These are phyloP conservation scores for Fusarium anguioides DNA, from an alignment of 2,329 filamentous ascomycete genomes.

Conservation along the genomic window DNA sequence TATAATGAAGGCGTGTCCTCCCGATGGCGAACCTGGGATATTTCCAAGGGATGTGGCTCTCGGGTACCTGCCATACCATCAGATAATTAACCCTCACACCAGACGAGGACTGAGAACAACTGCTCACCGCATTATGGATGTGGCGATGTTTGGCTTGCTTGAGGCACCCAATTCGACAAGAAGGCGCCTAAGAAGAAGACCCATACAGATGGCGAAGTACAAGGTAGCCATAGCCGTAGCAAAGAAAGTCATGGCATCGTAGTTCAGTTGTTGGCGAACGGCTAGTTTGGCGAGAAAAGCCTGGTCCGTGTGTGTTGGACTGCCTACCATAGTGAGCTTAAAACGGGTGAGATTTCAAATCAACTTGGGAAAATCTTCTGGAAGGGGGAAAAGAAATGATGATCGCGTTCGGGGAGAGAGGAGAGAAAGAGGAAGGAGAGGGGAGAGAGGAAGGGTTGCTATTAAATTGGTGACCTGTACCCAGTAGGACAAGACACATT, in stretches of 20 bases:
- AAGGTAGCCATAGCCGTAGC: slow-evolving; percentile 32
- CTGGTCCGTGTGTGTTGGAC: slow-evolving; percentile 23
- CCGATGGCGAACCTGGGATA: slow-evolving; percentile 45
- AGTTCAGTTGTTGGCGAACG: slow-evolving; percentile 41
- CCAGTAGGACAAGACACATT: slow-evolving; percentile 32
- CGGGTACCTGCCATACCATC: slow-evolving; percentile 39
- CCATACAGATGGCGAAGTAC: slow-evolving; percentile 15
- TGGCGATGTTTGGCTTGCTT: slow-evolving; percentile 10
- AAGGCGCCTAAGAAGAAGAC: slow-evolving; percentile 27
- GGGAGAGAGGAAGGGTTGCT: slow-evolving; percentile 9
- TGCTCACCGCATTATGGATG: slow-evolving; percentile 35
- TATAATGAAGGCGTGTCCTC: slow-evolving; percentile 49
- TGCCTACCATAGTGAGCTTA: slow-evolving; percentile 30
- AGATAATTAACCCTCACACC: neutral
- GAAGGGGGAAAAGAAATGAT: neutral
- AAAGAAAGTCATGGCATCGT: slow-evolving; percentile 42
- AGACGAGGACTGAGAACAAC: neutral
- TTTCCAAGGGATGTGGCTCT: slow-evolving; percentile 46
- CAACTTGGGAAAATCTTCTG: neutral
- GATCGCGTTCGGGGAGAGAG: neutral
- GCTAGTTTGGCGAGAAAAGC: slow-evolving; percentile 39
- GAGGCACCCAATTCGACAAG: slow-evolving; percentile 21
- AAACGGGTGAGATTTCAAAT: neutral
- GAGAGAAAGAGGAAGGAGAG: neutral
- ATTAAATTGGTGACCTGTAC: slow-evolving; percentile 22